These are phyloP conservation scores for Nannochloropsis oceanica DNA, from an alignment of 108 stramenopile genomes.

Conservation along the genomic window DNA sequence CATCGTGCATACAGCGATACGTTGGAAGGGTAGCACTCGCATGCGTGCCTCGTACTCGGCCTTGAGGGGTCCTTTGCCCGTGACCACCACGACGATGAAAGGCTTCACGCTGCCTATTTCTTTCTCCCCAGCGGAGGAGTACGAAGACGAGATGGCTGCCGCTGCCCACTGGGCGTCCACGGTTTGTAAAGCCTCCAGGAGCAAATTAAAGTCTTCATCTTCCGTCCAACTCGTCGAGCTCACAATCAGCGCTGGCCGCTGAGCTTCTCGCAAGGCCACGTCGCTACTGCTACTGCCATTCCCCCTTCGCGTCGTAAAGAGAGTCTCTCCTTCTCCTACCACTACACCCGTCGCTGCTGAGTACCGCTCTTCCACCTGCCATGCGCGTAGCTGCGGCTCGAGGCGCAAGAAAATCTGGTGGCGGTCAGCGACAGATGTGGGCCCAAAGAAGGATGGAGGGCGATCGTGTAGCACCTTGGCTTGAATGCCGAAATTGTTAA, in stretches of 20 bases:
- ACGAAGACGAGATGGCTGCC: background rate
- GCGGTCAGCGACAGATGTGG: slow-evolving; percentile 46
- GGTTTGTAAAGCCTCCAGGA: slow-evolving; percentile 59
- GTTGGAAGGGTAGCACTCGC: background rate
- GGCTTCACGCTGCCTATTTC: slow-evolving; percentile 1
- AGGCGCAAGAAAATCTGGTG: slow-evolving; percentile 49
- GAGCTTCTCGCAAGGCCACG: background rate
- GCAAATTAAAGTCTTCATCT: slow-evolving; percentile 90
- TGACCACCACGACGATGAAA: slow-evolving; percentile 63
- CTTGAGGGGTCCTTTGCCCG: slow-evolving; percentile 91
- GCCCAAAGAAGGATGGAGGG: slow-evolving; percentile 65
- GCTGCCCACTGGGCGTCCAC: slow-evolving; percentile 42
- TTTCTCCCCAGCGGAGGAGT: background rate
- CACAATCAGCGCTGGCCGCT: slow-evolving; percentile 68
- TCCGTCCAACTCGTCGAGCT: slow-evolving; percentile 93
- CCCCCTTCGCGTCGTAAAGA: slow-evolving; percentile 6
- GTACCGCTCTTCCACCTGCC: background rate
- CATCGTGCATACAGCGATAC: slow-evolving; percentile 54
- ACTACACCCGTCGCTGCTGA: background rate
- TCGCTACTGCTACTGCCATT: background rate
- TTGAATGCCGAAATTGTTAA: slow-evolving; percentile 44
- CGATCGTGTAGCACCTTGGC: slow-evolving; percentile 64
- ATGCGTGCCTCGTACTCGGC: slow-evolving; percentile 53
- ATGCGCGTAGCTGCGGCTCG: background rate
- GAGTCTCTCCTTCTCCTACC: background rate